These are phyloP conservation scores for Gossypium rotundifolium DNA, from an alignment of 345 rosid genomes.

Conservation along the genomic window DNA sequence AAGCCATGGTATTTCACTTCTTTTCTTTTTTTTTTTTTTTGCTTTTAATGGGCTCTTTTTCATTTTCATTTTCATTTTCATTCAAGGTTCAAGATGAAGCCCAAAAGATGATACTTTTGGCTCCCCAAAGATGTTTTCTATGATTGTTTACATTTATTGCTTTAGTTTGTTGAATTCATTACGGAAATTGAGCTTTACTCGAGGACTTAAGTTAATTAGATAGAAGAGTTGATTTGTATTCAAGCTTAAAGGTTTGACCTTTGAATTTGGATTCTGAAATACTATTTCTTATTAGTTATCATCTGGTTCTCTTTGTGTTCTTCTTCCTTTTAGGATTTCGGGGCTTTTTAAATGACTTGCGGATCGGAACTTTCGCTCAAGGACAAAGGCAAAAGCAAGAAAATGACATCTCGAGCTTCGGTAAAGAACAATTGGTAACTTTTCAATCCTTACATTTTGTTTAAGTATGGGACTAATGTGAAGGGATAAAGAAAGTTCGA, in stretches of 20 bases:
- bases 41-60: no score
- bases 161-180: background rate
- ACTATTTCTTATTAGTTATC: background rate
- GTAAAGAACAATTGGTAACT: constrained; percentile 31
- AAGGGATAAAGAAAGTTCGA: background rate
- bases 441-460: background rate
- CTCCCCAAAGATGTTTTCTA: background rate
- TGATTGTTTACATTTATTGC: background rate
- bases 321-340: constrained; percentile 44
- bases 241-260: background rate
- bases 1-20: constrained; percentile 39
- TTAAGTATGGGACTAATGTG: background rate
- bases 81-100: background rate
- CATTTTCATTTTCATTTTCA: background rate
- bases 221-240: background rate
- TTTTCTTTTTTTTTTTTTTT: background rate
- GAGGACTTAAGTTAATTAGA: background rate
- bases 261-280: constrained; percentile 8
- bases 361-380: constrained; percentile 80
- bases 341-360: constrained; percentile 91
- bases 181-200: background rate
- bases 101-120: background rate
- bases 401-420: constrained; percentile 40
- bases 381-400: constrained; percentile 49
- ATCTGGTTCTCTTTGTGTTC: background rate